phyloP scores from a whole-genome alignment of 2,329 filamentous ascomycete species.

The Dichotomopilus funicola region DNA sequence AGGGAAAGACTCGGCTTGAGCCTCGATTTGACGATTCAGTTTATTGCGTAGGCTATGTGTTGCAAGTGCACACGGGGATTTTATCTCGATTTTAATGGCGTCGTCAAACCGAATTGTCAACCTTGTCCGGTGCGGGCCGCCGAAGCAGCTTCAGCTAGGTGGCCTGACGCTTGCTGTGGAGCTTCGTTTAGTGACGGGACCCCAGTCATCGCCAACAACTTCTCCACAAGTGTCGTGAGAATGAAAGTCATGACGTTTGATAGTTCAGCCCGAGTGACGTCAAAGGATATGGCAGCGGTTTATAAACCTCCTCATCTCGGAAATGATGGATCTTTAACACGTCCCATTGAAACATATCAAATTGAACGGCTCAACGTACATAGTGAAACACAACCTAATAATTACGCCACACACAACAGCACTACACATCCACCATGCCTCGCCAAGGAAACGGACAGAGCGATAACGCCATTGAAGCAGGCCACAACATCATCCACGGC shows the following conservation, averaged over 20 bases:
- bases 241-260: neutral
- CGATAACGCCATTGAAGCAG: conserved; percentile 39
- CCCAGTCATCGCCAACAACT: neutral
- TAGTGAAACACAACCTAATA: neutral
- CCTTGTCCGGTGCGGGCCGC: no score
- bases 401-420: neutral
- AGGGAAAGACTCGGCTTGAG: no score
- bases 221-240: no score
- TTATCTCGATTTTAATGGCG: no score
- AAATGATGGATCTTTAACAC: no score
- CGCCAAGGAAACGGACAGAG: conserved; percentile 43
- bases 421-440: conserved; percentile 36
- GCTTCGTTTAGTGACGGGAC: neutral
- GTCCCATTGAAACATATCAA: neutral
- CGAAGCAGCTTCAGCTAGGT: no score
- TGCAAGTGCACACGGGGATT: no score
- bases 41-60: no score
- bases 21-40: no score
- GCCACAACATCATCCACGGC: conserved; percentile 41
- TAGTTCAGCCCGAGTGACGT: neutral
- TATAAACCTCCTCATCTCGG: neutral
- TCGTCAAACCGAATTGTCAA: no score
- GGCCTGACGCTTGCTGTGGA: no score
- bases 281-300: neutral
- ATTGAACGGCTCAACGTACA: neutral